These are phyloP conservation scores for Lecanosticta acicola DNA, from an alignment of 2,329 filamentous ascomycete species.

Conservation along the genomic window DNA sequence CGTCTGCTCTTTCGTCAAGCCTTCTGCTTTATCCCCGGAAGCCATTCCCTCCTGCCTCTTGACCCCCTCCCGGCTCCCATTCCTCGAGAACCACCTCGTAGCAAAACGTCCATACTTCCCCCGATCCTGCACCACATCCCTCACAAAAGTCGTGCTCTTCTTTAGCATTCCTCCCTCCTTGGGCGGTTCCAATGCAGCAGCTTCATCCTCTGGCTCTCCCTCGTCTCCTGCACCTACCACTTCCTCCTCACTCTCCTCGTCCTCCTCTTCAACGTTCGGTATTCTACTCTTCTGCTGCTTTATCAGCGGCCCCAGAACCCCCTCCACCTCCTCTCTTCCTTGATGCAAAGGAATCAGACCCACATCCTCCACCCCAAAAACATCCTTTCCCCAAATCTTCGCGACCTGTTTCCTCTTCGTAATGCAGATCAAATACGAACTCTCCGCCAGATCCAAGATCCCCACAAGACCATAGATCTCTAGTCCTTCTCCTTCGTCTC, in stretches of 20 bases:
- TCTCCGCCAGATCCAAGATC: constrained; percentile 72
- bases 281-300: constrained; percentile 33
- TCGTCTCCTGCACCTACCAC: constrained; percentile 32
- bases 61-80: constrained; percentile 70
- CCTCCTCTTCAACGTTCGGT: constrained; percentile 29
- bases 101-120: constrained; percentile 87
- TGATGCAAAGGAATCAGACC: constrained; percentile 75
- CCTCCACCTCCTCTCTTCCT: constrained; percentile 66
- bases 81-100: constrained; percentile 82
- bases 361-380: constrained; percentile 85
- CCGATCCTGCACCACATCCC: constrained; percentile 79
- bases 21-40: constrained; percentile 36
- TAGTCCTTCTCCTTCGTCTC: constrained; percentile 37
- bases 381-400: constrained; percentile 70
- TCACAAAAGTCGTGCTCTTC: constrained; percentile 62
- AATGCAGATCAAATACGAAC: constrained; percentile 81
- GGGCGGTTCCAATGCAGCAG: constrained; percentile 26
- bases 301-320: constrained; percentile 61
- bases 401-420: constrained; percentile 83
- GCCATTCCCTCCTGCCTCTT: constrained; percentile 65
- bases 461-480: constrained; percentile 53
- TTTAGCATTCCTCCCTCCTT: constrained; percentile 31
- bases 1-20: constrained; percentile 31
- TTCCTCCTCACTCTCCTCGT: constrained; percentile 23
- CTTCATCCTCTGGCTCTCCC: constrained; percentile 15